Percentiles rank a stretch among this genome's conserved stretches.
These are phyloP conservation scores for Pulicaria dysenterica DNA, from an alignment of 129 eudicot genomes.

Conservation along the genomic window DNA sequence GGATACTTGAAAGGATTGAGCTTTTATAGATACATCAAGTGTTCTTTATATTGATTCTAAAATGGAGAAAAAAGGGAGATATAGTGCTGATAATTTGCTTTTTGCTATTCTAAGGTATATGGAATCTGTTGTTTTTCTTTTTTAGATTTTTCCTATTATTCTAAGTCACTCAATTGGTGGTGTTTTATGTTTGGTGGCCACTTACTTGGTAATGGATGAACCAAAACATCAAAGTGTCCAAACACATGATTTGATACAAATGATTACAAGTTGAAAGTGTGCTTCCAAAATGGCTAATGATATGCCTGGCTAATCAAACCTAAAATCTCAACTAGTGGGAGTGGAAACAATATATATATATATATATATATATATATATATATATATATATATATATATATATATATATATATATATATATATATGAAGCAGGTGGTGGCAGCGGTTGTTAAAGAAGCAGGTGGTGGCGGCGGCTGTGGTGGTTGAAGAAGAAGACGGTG, in stretches of 20 bases:
- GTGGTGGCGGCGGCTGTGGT: too few relatives aligned
- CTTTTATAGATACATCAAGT: too few relatives aligned
- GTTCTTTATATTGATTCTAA: not conserved
- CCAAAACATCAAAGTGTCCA: conserved; percentile 27
- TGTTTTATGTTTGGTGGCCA: conserved; percentile 36
- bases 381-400: too few relatives aligned
- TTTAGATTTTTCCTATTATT: conserved; percentile 19
- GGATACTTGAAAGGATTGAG: too few relatives aligned
- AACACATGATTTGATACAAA: conserved; percentile 21
- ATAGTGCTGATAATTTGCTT: not conserved
- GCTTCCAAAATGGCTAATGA: not conserved
- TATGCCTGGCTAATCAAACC: conserved; percentile 17
- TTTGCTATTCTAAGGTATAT: conserved; percentile 11
- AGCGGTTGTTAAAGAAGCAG: too few relatives aligned
- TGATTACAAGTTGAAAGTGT: conserved; percentile 27
- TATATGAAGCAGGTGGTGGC: conserved; percentile 14
- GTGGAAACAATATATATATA: too few relatives aligned
- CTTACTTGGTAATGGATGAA: conserved; percentile 34
- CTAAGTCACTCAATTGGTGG: conserved; percentile 19
- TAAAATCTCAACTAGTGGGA: conserved; percentile 1
- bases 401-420: too few relatives aligned
- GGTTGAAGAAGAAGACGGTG: too few relatives aligned
- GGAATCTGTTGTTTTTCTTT: not conserved
- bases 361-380: too few relatives aligned
- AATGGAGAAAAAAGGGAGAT: not conserved